Percentiles rank a stretch among this genome's conserved stretches.
These are phyloP conservation scores for Rhodocollybia butyracea DNA, from an alignment of 768 basidiomycete genomes.

Conservation along the genomic window DNA sequence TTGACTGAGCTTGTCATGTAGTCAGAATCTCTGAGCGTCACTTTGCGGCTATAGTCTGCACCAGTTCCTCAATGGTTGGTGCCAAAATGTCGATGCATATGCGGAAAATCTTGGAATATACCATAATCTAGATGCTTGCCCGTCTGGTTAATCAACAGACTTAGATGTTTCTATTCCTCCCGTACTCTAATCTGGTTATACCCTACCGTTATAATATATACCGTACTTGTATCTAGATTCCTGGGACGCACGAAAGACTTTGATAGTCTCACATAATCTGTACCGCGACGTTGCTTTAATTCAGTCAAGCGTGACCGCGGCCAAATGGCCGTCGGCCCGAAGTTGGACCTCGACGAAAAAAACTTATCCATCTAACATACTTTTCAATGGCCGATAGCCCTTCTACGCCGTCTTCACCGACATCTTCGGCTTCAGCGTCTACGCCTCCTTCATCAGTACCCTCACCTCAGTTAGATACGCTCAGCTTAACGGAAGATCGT, in stretches of 20 bases:
- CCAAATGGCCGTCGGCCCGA: too few relatives aligned
- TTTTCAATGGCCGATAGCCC: constrained; percentile 11
- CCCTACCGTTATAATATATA: background rate
- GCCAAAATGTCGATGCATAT: constrained; percentile 56
- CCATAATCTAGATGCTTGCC: constrained; percentile 58
- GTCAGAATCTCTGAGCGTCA: background rate
- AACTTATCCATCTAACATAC: background rate
- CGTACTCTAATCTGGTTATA: background rate
- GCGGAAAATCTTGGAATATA: constrained; percentile 47
- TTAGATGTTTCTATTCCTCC: background rate
- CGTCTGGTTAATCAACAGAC: background rate
- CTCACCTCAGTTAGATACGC: constrained; percentile 54
- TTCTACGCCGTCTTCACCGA: constrained; percentile 39
- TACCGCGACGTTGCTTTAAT: too few relatives aligned
- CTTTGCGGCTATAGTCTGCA: constrained; percentile 45
- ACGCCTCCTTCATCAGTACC: constrained; percentile 55
- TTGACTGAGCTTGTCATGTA: constrained; percentile 3
- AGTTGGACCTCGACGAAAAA: too few relatives aligned
- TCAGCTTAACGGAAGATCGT: constrained; percentile 41
- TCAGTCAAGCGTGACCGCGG: too few relatives aligned
- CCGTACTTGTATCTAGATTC: too few relatives aligned
- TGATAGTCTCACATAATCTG: too few relatives aligned
- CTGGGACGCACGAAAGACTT: too few relatives aligned
- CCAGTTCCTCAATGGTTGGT: constrained; percentile 74
- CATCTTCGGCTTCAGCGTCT: constrained; percentile 36